phyloP scores from a whole-genome alignment of 768 basidiomycete genomes.

The Tubosaeta sp. region DNA sequence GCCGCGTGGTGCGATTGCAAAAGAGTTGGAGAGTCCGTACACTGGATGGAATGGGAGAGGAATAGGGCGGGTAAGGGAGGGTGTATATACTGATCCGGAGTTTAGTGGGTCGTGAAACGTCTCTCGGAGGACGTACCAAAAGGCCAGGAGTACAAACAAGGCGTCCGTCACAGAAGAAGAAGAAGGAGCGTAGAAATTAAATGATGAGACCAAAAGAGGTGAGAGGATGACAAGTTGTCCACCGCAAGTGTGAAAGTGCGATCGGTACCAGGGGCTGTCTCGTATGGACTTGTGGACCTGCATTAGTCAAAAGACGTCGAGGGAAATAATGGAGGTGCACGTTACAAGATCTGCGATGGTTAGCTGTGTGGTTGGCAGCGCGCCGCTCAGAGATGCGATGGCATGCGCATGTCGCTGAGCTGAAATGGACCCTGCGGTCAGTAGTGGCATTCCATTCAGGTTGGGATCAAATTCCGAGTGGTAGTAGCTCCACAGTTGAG shows the following conservation, averaged over 20 bases:
- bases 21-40: constrained; percentile 14
- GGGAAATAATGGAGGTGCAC: constrained; percentile 19
- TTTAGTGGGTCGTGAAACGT: constrained; percentile 26
- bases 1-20: constrained; percentile 24
- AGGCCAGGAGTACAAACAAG: constrained; percentile 26
- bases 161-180: constrained; percentile 30
- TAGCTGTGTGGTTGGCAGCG: constrained; percentile 14
- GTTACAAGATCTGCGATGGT: constrained; percentile 26
- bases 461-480: constrained; percentile 17
- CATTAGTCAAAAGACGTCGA: constrained; percentile 9
- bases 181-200: constrained; percentile 25
- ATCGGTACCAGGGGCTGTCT: constrained; percentile 19
- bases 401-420: constrained; percentile 22
- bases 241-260: constrained; percentile 26
- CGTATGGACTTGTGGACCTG: constrained; percentile 22
- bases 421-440: constrained; percentile 23
- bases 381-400: constrained; percentile 2
- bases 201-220: constrained; percentile 28
- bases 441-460: constrained; percentile 26
- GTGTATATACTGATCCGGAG: constrained; percentile 30
- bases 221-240: constrained; percentile 19
- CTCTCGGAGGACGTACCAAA: constrained; percentile 23
- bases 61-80: constrained; percentile 10
- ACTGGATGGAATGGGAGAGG: constrained; percentile 18
- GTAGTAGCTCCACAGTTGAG: background rate